Evolutionary conservation across 169 alveolate species (phyloP).

Genomic region (Haemoproteus tartakovskyi): DNA sequence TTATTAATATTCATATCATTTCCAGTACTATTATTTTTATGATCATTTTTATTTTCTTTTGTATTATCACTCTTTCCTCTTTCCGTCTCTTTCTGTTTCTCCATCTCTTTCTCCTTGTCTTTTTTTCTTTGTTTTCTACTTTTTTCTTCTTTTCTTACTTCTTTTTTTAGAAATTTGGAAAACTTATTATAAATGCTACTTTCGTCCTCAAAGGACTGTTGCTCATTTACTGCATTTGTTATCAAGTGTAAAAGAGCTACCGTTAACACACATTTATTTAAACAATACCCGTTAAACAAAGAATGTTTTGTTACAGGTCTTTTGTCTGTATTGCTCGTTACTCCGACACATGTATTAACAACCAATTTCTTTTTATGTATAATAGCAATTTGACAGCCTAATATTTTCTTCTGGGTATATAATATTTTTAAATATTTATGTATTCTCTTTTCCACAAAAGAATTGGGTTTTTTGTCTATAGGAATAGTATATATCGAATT

Average conservation of each 20-base stretch:
- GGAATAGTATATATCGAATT: slow-evolving; percentile 33
- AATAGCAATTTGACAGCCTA: slow-evolving; percentile 73
- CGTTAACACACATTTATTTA: slow-evolving; percentile 66
- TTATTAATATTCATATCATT: too few relatives aligned
- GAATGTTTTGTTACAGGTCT: slow-evolving; percentile 73
- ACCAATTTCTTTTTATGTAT: slow-evolving; percentile 68
- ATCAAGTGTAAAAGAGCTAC: slow-evolving; percentile 70
- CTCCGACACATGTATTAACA: slow-evolving; percentile 71
- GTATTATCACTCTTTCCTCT: background rate
- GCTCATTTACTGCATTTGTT: slow-evolving; percentile 37
- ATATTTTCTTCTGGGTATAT: slow-evolving; percentile 58
- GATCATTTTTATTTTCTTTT: background rate
- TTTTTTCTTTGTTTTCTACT: slow-evolving; percentile 39
- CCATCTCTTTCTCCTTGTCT: slow-evolving; percentile 45
- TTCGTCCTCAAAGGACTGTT: slow-evolving; percentile 62
- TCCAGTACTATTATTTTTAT: slow-evolving; percentile 11
- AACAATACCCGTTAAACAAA: slow-evolving; percentile 71
- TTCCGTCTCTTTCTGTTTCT: slow-evolving; percentile 14
- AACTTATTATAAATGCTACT: too few relatives aligned
- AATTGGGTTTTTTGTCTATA: slow-evolving; percentile 36
- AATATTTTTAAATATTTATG: slow-evolving; percentile 31
- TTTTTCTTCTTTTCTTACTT: slow-evolving; percentile 55
- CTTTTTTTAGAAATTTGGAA: slow-evolving; percentile 65
- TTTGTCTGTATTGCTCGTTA: slow-evolving; percentile 68
- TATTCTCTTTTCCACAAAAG: slow-evolving; percentile 40